Conservation (phyloP, 2,329 filamentous ascomycete genomes). For the Microdochium nivale region DNA sequence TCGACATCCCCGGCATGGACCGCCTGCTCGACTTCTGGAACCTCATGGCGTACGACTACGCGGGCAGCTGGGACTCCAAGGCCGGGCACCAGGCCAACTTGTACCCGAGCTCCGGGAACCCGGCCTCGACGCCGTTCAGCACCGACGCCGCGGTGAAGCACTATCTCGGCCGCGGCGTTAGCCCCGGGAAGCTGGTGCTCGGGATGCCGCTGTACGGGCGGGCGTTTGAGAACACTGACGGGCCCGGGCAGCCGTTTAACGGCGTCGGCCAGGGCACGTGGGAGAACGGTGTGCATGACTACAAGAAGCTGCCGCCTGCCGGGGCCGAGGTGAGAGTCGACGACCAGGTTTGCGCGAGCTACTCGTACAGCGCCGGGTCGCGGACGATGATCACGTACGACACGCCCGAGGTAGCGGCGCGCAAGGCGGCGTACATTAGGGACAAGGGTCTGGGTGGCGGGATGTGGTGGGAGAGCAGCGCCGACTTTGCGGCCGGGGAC, state of each 20-base stretch:
- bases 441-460: constrained; percentile 64
- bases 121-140: constrained; percentile 68
- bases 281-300: constrained; percentile 83
- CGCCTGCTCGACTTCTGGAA: constrained; percentile 65
- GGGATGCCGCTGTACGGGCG: constrained; percentile 92
- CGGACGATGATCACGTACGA: constrained; percentile 73
- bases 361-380: constrained; percentile 59
- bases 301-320: constrained; percentile 68
- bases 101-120: constrained; percentile 46
- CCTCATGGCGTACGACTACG: constrained; percentile 83
- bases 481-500: constrained; percentile 53
- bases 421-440: constrained; percentile 67
- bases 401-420: constrained; percentile 54
- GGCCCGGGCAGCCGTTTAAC: constrained; percentile 58
- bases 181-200: constrained; percentile 66
- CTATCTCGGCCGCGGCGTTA: constrained; percentile 60
- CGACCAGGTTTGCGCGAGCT: constrained; percentile 57
- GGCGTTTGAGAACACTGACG: constrained; percentile 71
- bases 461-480: constrained; percentile 98
- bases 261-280: constrained; percentile 74
- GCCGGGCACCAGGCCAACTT: constrained; percentile 80
- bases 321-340: constrained; percentile 61
- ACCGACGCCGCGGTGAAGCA: constrained; percentile 61
- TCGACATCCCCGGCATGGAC: constrained; percentile 59
- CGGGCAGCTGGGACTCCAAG: constrained; percentile 67